phyloP scores from a whole-genome alignment of 2,329 filamentous ascomycete genomes.

The Pseudonectria foliicola region DNA sequence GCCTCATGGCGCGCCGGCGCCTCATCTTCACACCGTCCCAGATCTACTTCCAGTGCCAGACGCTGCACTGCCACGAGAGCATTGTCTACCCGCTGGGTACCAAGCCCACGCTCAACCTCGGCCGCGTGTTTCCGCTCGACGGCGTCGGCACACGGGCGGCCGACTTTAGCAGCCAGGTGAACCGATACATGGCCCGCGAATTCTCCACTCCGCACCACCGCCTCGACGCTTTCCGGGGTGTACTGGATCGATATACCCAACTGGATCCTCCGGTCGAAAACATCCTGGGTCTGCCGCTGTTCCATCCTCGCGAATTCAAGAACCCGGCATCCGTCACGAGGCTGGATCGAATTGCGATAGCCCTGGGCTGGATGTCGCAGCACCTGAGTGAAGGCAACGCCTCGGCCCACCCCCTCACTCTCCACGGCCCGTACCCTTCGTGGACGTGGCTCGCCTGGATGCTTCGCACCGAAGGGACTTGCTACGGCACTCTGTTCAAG shows the following conservation, averaged over 20 bases:
- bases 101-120: conserved; percentile 24
- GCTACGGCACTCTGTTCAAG: conserved; percentile 22
- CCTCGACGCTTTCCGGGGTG: conserved; percentile 27
- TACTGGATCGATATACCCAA: conserved; percentile 23
- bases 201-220: conserved; percentile 22
- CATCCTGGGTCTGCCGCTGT: conserved; percentile 29
- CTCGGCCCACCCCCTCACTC: conserved; percentile 19
- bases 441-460: conserved; percentile 34
- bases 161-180: conserved; percentile 23
- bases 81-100: conserved; percentile 26
- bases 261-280: conserved; percentile 21
- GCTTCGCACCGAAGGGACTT: conserved; percentile 17
- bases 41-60: conserved; percentile 31
- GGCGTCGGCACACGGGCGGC: conserved; percentile 16
- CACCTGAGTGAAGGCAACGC: conserved; percentile 13
- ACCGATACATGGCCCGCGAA: conserved; percentile 25
- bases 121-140: conserved; percentile 25
- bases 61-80: conserved; percentile 31
- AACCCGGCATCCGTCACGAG: conserved; percentile 20
- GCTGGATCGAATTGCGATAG: conserved; percentile 29
- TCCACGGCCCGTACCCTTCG: conserved; percentile 25
- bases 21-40: conserved; percentile 32
- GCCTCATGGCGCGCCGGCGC: conserved; percentile 27
- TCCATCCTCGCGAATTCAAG: conserved; percentile 26
- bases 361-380: conserved; percentile 28